Conservation (phyloP, 768 basidiomycete species). For the Russula abietina region DNA sequence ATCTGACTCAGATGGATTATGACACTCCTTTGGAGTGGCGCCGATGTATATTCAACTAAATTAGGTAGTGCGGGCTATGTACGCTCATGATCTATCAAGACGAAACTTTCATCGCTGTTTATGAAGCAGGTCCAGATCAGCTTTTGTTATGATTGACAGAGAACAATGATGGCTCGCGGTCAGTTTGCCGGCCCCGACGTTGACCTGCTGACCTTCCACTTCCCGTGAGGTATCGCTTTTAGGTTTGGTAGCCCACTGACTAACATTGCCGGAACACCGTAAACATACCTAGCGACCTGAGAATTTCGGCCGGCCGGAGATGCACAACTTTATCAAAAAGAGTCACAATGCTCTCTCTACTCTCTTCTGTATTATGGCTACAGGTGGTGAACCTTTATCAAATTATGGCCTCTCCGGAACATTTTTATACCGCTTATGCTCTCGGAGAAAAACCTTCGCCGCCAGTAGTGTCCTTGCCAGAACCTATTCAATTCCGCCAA, state of each 20-base stretch:
- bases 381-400: not conserved
- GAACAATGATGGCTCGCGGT: not conserved
- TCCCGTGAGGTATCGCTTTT: not conserved
- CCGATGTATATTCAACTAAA: not conserved
- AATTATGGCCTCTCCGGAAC: not conserved
- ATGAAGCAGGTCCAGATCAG: not conserved
- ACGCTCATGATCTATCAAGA: not conserved
- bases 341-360: not conserved
- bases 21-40: not conserved
- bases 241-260: not conserved
- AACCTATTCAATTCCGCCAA: slow-evolving; percentile 56
- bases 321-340: not conserved
- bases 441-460: slow-evolving; percentile 43
- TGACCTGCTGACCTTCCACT: not conserved
- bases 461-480: slow-evolving; percentile 50
- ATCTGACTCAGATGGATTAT: not conserved
- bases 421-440: slow-evolving; percentile 40
- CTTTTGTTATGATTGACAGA: not conserved
- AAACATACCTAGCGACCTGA: not conserved
- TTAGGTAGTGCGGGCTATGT: not conserved
- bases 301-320: not conserved
- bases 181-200: not conserved
- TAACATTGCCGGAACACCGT: not conserved
- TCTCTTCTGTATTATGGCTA: not conserved
- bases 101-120: not conserved